These are phyloP conservation scores for Phaffomyces opuntiae DNA, from an alignment of 805 yeast genomes.

Conservation along the genomic window DNA sequence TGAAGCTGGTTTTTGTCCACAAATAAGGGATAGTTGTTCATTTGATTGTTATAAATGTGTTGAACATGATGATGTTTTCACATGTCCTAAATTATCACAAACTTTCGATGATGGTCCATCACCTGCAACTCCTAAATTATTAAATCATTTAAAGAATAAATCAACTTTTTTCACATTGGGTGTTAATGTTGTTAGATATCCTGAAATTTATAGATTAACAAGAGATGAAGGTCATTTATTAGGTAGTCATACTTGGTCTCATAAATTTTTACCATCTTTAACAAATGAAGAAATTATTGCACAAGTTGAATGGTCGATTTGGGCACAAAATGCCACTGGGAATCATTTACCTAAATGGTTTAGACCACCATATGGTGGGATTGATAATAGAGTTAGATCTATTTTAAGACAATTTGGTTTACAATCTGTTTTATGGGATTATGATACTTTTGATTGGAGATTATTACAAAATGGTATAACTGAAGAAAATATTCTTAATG, in stretches of 20 bases:
- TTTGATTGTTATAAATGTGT: conserved; percentile 83
- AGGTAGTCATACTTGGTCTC: conserved; percentile 93
- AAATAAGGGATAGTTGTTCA: conserved; percentile 53
- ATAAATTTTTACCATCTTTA: conserved; percentile 71
- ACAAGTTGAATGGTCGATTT: conserved; percentile 88
- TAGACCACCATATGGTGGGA: conserved; percentile 95
- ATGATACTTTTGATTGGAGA: conserved; percentile 89
- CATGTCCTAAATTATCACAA: conserved; percentile 73
- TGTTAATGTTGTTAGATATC: conserved; percentile 66
- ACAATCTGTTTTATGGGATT: conserved; percentile 86
- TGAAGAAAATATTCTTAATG: conserved; percentile 45
- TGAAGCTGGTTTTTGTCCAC: conserved; percentile 54
- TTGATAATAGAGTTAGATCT: conserved; percentile 78
- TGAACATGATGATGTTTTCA: conserved; percentile 64
- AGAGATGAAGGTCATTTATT: conserved; percentile 63
- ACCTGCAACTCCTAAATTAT: conserved; percentile 53
- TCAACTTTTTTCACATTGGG: conserved; percentile 87
- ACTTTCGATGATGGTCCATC: conserved; percentile 96
- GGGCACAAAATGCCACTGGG: conserved; percentile 97
- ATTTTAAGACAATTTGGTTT: conserved; percentile 81
- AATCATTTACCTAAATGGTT: conserved; percentile 85
- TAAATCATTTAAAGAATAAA: conserved; percentile 44
- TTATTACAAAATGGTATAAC: conserved; percentile 46
- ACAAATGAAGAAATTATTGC: conserved; percentile 79
- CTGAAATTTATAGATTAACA: conserved; percentile 59